Percentiles rank a stretch among this genome's conserved stretches.
These are phyloP conservation scores for Plantago rigida DNA, from an alignment of 305 asterid species.

Conservation along the genomic window DNA sequence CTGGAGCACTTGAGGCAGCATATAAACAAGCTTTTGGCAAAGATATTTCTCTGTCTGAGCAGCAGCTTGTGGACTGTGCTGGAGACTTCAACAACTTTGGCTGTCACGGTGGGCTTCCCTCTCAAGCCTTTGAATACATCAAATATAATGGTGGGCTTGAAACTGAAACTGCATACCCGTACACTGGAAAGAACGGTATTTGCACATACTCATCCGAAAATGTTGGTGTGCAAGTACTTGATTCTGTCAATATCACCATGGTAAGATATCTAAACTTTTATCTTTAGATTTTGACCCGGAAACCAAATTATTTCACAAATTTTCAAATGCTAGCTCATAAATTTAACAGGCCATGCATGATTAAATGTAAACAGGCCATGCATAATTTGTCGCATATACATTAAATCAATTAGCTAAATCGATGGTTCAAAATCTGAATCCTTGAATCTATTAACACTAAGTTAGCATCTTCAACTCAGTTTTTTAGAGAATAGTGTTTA, in stretches of 20 bases:
- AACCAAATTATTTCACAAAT: too few species aligned
- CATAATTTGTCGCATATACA: background rate
- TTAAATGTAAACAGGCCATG: background rate
- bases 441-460: background rate
- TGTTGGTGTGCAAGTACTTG: slow-evolving; percentile 49
- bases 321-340: too few species aligned
- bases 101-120: slow-evolving; percentile 88
- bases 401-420: background rate
- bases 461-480: background rate
- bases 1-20: slow-evolving; percentile 97
- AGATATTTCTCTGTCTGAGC: slow-evolving; percentile 78
- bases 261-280: slow-evolving; percentile 34
- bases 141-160: slow-evolving; percentile 85
- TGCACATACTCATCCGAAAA: slow-evolving; percentile 71
- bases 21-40: slow-evolving; percentile 71
- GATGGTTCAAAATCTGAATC: slow-evolving; percentile 1
- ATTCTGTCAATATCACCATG: slow-evolving; percentile 81
- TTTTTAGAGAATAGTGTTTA: background rate
- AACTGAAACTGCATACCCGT: slow-evolving; percentile 80
- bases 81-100: slow-evolving; percentile 87
- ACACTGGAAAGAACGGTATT: slow-evolving; percentile 51
- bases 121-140: slow-evolving; percentile 94
- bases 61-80: slow-evolving; percentile 98
- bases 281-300: background rate
- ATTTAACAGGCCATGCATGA: too few species aligned